phyloP scores from a whole-genome alignment of 208 protist species.

The Leishmania major region DNA sequence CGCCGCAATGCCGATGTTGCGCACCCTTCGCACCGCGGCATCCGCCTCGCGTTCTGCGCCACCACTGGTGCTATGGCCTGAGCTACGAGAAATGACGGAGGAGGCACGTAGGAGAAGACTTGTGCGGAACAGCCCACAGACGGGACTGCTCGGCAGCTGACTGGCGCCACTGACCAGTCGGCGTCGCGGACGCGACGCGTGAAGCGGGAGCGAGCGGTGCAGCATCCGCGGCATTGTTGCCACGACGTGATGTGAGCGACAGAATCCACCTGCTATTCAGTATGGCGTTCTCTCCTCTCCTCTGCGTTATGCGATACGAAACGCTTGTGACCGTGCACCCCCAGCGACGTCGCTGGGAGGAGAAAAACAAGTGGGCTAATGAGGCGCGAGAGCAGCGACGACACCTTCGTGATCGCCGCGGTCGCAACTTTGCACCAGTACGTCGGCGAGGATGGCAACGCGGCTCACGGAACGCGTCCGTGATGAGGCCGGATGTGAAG shows the following conservation, averaged over 20 bases:
- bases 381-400: not conserved
- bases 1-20: slow-evolving; percentile 96
- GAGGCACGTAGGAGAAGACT: not conserved
- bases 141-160: not conserved
- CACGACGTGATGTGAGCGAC: not conserved
- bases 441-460: not conserved
- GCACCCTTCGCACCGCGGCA: slow-evolving; percentile 38
- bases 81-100: not conserved
- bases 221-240: not conserved
- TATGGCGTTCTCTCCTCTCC: not conserved
- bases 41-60: not conserved
- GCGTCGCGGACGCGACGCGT: not conserved
- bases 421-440: not conserved
- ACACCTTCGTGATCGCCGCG: not conserved
- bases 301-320: not conserved
- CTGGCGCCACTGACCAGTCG: not conserved
- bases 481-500: not conserved
- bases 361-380: not conserved
- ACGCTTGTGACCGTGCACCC: not conserved
- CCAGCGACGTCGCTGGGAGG: not conserved
- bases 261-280: not conserved
- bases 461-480: not conserved
- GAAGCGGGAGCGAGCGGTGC: not conserved
- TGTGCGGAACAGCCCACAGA: not conserved
- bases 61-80: not conserved